Base-by-base conservation (phyloP, 2,329 filamentous ascomycete species). In the Venturia effusa region DNA sequence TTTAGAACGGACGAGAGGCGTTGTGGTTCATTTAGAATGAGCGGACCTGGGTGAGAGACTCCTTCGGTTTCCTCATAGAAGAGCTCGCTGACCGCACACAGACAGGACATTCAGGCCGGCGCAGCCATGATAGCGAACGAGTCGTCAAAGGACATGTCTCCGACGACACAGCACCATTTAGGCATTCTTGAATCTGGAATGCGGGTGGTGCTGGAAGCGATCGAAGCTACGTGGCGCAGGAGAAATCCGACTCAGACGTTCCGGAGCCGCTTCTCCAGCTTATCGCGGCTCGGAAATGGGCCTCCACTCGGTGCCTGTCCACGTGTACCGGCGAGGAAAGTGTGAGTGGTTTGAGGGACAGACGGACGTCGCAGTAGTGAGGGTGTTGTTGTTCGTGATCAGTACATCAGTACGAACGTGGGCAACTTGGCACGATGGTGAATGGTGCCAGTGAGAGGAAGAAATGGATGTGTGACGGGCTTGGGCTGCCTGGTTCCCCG, bases 201-300 rank as follows among this genome's bases (percentile, higher is more conserved):
- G 45, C 27, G 45, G 45, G 24, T 3, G n/a, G 45, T 6, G 45
- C 8, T 6, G 51, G 51, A 11, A 34, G 10, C 15, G 37, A 15
- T 37, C 11, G 51, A 19, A n/a, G 27, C 13, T n/a, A 6, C 34
- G 51, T 34, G 51, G 51, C 51, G 51, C 30, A 57, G 27, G 51
- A 30, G 51, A 15, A n/a, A 34, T 57, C 51, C 34, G 51, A 34
- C 30, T 32, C 22, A 34, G 51, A 19, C 30, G 48, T 7, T 22
- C 43, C 32, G 48, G 27, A 57, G 4, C 51, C 30, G 51, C 51
- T 57, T 57, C 51, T 55, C 51, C 51, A 55, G 51, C 51, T 55
- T 54, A 54, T 54, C 48, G 24, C 48, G 48, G 24, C 48, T 54
- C 7, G 27, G 27, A 55, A 24, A 32, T 4, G 27, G 48, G 22